A percentile compares a stretch with the other conserved stretches of the same genome.
These are phyloP conservation scores for Elongisporangium undulatum DNA, from an alignment of 352 stramenopile species.

Conservation along the genomic window DNA sequence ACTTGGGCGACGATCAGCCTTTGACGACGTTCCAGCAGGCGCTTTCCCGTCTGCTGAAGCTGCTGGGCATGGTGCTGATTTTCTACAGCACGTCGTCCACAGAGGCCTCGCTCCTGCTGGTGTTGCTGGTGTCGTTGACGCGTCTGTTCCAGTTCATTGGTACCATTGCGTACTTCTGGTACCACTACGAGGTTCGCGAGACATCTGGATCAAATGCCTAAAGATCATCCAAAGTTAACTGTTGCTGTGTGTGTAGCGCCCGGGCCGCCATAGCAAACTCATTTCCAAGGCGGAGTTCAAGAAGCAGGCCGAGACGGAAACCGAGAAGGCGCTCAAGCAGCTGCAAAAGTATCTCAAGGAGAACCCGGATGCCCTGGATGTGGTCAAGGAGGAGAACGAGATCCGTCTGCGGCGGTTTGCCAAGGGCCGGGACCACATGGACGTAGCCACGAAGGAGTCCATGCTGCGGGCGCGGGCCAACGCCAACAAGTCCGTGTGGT, in stretches of 20 bases:
- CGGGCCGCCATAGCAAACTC: constrained; percentile 55
- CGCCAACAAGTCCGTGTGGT: constrained; percentile 28
- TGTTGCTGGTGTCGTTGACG: constrained; percentile 66
- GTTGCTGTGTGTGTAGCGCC: constrained; percentile 12
- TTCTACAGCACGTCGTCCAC: constrained; percentile 84
- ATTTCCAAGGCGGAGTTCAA: constrained; percentile 78
- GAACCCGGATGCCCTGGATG: constrained; percentile 70
- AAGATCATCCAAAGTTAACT: not conserved
- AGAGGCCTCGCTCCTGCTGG: constrained; percentile 60
- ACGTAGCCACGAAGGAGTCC: constrained; percentile 51
- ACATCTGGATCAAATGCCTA: not conserved
- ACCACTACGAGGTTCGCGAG: constrained; percentile 60
- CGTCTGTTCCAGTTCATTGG: constrained; percentile 70
- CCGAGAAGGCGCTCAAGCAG: constrained; percentile 65
- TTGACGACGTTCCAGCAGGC: constrained; percentile 64
- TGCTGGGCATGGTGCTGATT: constrained; percentile 58
- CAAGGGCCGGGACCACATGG: constrained; percentile 71
- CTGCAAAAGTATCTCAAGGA: constrained; percentile 60
- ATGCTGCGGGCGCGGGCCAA: constrained; percentile 17
- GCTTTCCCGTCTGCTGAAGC: constrained; percentile 50
- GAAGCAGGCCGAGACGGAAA: constrained; percentile 59
- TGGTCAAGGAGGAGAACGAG: constrained; percentile 79
- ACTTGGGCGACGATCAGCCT: constrained; percentile 58
- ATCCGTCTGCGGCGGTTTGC: constrained; percentile 76
- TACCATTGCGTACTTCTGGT: constrained; percentile 77